Conservation (phyloP, 2,329 filamentous ascomycete species). For the Phoma sp. region DNA sequence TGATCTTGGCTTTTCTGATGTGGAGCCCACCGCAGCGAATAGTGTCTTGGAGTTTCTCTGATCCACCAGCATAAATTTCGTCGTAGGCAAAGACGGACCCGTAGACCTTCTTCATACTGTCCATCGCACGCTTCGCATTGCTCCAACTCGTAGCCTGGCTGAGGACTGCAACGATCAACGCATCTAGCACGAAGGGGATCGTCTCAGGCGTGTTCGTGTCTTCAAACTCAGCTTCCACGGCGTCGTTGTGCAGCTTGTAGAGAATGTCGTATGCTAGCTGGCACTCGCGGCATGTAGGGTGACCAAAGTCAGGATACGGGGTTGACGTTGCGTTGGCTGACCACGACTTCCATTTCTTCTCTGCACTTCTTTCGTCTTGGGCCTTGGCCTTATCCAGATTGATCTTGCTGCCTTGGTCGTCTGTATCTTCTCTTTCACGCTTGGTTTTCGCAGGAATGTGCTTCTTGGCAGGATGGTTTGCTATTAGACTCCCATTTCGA, state of each 20-base stretch:
- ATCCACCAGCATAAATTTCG: neutral
- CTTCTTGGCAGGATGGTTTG: too few species aligned
- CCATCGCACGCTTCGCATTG: neutral
- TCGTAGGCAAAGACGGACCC: slow-evolving; percentile 2
- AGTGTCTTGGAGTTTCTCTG: neutral
- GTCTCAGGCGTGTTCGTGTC: slow-evolving; percentile 1
- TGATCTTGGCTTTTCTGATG: neutral
- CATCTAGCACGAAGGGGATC: slow-evolving; percentile 1
- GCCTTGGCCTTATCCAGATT: too few species aligned
- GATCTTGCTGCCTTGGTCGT: too few species aligned
- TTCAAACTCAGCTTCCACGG: slow-evolving; percentile 9
- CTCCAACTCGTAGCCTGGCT: neutral
- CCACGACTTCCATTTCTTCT: slow-evolving; percentile 16
- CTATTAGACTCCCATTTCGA: too few species aligned
- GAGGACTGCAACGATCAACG: neutral
- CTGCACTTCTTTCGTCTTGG: too few species aligned
- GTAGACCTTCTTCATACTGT: neutral
- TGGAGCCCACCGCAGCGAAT: neutral
- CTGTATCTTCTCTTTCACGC: too few species aligned
- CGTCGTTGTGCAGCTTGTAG: slow-evolving; percentile 7
- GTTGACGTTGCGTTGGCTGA: slow-evolving; percentile 14
- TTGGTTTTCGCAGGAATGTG: too few species aligned
- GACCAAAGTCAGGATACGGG: slow-evolving; percentile 10
- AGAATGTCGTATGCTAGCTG: slow-evolving; percentile 9
- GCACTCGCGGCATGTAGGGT: slow-evolving; percentile 10